Percentiles rank a stretch among this genome's conserved stretches.
Conservation (phyloP, 345 rosid genomes). For the Chamaenerion angustifolium region DNA sequence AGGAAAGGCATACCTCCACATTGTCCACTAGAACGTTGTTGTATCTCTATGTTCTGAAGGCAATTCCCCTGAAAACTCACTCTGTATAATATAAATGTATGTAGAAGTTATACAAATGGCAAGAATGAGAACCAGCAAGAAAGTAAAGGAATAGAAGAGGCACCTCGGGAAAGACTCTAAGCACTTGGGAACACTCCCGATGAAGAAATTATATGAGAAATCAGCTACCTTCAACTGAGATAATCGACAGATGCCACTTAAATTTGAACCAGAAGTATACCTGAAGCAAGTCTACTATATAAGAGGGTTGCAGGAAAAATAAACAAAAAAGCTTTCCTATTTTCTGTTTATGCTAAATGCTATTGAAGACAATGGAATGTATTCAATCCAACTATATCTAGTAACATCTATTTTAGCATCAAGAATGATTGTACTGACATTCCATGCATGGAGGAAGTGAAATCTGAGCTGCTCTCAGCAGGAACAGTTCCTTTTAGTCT, state of each 20-base stretch:
- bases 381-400: too few relatives aligned
- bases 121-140: constrained; percentile 2
- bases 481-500: constrained; percentile 79
- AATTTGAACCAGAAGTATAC: constrained; percentile 44
- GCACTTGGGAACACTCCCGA: constrained; percentile 82
- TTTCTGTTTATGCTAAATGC: background rate
- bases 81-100: constrained; percentile 18
- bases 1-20: constrained; percentile 30
- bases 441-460: constrained; percentile 21
- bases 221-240: constrained; percentile 63
- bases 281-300: constrained; percentile 19
- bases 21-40: constrained; percentile 51
- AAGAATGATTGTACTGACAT: constrained; percentile 29
- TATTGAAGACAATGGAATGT: background rate
- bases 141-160: constrained; percentile 3
- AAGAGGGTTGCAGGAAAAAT: background rate
- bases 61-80: constrained; percentile 90
- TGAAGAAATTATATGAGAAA: constrained; percentile 77
- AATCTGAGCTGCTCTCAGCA: constrained; percentile 24
- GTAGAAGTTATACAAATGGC: too few relatives aligned
- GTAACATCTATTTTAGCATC: background rate
- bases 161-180: constrained; percentile 68
- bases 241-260: constrained; percentile 61
- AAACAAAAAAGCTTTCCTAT: too few relatives aligned
- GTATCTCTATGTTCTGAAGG: constrained; percentile 41